Evolutionary conservation across 2,329 filamentous ascomycete species (phyloP), one percentile per base, ranked within the genome.

Genomic region (Akanthomyces muscarius): DNA sequence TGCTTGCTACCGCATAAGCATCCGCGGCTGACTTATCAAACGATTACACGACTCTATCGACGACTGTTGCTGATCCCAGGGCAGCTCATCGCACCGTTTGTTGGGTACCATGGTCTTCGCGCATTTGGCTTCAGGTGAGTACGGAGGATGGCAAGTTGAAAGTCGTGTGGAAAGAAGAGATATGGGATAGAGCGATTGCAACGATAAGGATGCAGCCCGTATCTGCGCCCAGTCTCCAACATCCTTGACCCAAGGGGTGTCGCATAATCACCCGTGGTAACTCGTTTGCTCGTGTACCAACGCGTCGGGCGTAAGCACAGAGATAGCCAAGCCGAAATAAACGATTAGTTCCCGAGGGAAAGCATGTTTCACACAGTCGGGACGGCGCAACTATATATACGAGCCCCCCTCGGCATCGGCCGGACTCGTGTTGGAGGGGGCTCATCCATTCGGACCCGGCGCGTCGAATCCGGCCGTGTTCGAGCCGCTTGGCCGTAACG

Each of bases 371-470:
- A n/a, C 36, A 21, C 8, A 45, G n/a, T 41, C 55, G 58, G 58
- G 23, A 61, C 58, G 58, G 58, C 25, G 28, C 38, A 61, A n/a
- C 30, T 36, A 38, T 61, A 42, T 33, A 45, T 36, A 45, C 58
- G 58, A 61, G 11, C 13, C 10, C 25, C 14, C 13, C 38, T 56
- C 41, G 53, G 38, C 16, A 30, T 6, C 53, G 41, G 25, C 58
- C 38, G 48, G 25, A 53, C 23, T 52, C 54, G 41, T 36, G 30
- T 55, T 13, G 13, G 30, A 44, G 14, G 8, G 18, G 8, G 28
- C 18, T 18, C 21, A 14, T 30, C 8, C 1, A 8, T n/a, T 55
- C 52, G 52, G 52, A 55, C 21, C 52, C 36, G 52, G 52, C 36
- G 52, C 21, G 21, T 52, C 28, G 25, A 52, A 30, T 52, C 30